phyloP scores from a whole-genome alignment of 805 yeast species.

The Yarrowia sp. region DNA sequence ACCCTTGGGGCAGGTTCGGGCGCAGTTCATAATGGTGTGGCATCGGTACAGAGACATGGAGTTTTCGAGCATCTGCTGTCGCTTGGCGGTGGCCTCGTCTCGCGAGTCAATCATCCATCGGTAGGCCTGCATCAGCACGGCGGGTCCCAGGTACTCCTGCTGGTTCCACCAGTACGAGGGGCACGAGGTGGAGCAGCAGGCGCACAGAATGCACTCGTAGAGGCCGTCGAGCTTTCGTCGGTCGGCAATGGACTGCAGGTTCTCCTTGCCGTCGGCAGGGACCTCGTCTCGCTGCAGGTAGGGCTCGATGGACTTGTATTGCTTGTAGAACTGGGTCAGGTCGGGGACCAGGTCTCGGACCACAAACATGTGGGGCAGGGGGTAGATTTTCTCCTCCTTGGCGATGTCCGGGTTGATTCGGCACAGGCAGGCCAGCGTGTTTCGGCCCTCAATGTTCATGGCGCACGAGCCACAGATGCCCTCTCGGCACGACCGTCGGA shows the following conservation, averaged over 20 bases:
- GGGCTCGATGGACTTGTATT: constrained; percentile 97
- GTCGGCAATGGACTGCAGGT: constrained; percentile 87
- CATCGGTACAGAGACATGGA: constrained; percentile 98
- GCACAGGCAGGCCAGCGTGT: constrained; percentile 96
- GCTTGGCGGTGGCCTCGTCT: constrained; percentile 82
- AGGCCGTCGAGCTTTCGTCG: constrained; percentile 96
- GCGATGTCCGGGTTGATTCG: constrained; percentile 81
- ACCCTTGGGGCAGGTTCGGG: constrained; percentile 98
- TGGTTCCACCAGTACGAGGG: constrained; percentile 99
- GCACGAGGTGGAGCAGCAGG: constrained; percentile 98
- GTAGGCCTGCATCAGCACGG: constrained; percentile 98
- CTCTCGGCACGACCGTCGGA: constrained; percentile 98
- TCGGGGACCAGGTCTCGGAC: constrained; percentile 98
- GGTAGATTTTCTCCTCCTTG: constrained; percentile 87
- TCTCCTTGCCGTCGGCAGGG: constrained; percentile 93
- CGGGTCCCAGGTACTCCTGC: constrained; percentile 98
- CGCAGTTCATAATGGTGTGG: constrained; percentile 99
- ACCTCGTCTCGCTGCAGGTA: constrained; percentile 81
- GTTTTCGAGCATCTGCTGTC: constrained; percentile 92
- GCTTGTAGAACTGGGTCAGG: constrained; percentile 96
- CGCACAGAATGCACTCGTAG: constrained; percentile 97
- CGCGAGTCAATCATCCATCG: constrained; percentile 98
- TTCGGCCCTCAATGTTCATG: constrained; percentile 97
- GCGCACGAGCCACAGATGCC: constrained; percentile 99
- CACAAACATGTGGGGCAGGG: constrained; percentile 97